Conservation (phyloP, 2,329 filamentous ascomycete genomes). For the Dactylonectria macrodidyma region DNA sequence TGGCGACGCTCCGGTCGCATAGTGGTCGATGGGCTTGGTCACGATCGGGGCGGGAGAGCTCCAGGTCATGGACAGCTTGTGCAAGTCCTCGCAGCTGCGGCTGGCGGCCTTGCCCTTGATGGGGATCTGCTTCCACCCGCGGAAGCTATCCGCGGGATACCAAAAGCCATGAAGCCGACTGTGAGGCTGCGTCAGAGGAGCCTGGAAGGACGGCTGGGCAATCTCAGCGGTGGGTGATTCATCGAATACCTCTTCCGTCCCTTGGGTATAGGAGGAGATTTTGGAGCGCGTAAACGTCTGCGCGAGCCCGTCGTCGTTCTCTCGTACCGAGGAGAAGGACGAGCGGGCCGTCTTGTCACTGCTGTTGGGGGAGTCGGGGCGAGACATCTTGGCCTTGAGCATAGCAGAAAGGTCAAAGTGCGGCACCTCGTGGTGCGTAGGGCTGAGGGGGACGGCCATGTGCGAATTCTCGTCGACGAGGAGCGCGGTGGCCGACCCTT, state of each 20-base stretch:
- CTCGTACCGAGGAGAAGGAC: slow-evolving; percentile 75
- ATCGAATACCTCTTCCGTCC: slow-evolving; percentile 67
- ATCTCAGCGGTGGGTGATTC: slow-evolving; percentile 61
- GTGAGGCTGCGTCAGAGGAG: slow-evolving; percentile 68
- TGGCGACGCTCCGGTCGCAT: slow-evolving; percentile 65
- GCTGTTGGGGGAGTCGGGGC: slow-evolving; percentile 53
- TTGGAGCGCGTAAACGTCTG: slow-evolving; percentile 77
- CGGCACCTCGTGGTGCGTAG: slow-evolving; percentile 53
- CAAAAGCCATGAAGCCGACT: slow-evolving; percentile 72
- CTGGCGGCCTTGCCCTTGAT: slow-evolving; percentile 72
- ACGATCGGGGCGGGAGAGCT: slow-evolving; percentile 57
- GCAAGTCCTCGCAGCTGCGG: slow-evolving; percentile 73
- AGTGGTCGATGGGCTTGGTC: slow-evolving; percentile 49
- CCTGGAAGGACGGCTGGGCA: slow-evolving; percentile 62
- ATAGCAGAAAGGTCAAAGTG: slow-evolving; percentile 54
- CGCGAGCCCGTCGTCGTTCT: slow-evolving; percentile 70
- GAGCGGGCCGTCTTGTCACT: slow-evolving; percentile 61
- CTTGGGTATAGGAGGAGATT: slow-evolving; percentile 70
- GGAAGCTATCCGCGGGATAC: slow-evolving; percentile 71
- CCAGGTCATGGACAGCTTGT: slow-evolving; percentile 70
- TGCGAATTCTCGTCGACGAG: slow-evolving; percentile 41
- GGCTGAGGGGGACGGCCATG: slow-evolving; percentile 52
- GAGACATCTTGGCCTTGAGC: slow-evolving; percentile 56
- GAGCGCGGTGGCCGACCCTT: slow-evolving; percentile 41
- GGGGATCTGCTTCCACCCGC: slow-evolving; percentile 75